Conservation (phyloP, 768 basidiomycete species). For the Termitomyces sp. region DNA sequence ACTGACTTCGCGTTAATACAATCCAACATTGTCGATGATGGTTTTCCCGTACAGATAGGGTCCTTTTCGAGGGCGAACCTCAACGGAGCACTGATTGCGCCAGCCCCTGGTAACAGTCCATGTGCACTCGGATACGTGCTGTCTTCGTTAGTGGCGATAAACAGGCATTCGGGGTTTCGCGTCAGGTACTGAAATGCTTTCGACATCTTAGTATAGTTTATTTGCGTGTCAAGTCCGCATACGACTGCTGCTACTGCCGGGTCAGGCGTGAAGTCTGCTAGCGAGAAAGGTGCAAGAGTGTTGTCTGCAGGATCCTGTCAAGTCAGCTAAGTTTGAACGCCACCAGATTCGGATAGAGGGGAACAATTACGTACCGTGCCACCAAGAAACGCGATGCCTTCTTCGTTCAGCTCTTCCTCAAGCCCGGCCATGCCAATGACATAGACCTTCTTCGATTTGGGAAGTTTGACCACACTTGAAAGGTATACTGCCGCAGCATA, state of each 20-base stretch:
- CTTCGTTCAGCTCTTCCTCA: constrained; percentile 89
- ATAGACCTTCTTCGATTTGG: constrained; percentile 91
- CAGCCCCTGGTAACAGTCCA: constrained; percentile 79
- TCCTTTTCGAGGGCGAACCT: constrained; percentile 64
- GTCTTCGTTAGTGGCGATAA: constrained; percentile 91
- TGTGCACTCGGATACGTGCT: constrained; percentile 82
- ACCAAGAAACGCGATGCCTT: constrained; percentile 77
- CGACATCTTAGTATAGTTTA: constrained; percentile 93
- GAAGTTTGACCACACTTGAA: constrained; percentile 84
- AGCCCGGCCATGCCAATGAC: constrained; percentile 91
- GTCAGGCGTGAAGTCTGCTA: constrained; percentile 71
- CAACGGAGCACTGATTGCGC: constrained; percentile 80
- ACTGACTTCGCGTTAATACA: constrained; percentile 72
- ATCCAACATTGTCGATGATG: constrained; percentile 88
- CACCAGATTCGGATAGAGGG: not conserved
- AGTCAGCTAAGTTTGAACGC: not conserved
- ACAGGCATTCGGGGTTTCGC: constrained; percentile 73
- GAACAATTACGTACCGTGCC: constrained; percentile 71
- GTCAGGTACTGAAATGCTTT: constrained; percentile 90
- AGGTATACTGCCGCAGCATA: constrained; percentile 72
- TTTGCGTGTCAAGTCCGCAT: constrained; percentile 83
- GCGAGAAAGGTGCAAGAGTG: constrained; percentile 63
- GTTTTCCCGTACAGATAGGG: constrained; percentile 86
- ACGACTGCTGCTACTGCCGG: constrained; percentile 85
- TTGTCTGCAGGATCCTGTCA: constrained; percentile 80